These are phyloP conservation scores for Abelmoschus esculentus DNA, from an alignment of 345 rosid species.

Conservation along the genomic window DNA sequence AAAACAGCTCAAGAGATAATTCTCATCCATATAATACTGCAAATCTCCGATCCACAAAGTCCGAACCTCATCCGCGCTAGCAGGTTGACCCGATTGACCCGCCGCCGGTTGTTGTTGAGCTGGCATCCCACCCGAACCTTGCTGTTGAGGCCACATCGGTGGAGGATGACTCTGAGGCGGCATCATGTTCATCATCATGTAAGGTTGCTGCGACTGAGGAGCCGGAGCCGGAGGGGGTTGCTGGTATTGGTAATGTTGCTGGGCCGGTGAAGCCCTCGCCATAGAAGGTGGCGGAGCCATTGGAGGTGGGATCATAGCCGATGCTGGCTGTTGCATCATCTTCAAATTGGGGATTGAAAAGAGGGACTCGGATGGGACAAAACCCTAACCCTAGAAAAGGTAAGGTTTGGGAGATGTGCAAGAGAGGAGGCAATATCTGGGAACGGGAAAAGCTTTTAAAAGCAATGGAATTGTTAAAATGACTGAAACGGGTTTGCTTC, in stretches of 20 bases:
- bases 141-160: constrained; percentile 57
- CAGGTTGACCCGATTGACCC: constrained; percentile 38
- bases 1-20: constrained; percentile 46
- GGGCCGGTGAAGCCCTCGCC: constrained; percentile 10
- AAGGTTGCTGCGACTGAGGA: constrained; percentile 32
- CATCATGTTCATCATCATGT: constrained; percentile 43
- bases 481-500: neutral
- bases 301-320: constrained; percentile 28
- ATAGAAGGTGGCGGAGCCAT: constrained; percentile 9
- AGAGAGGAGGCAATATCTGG: neutral
- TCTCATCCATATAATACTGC: constrained; percentile 96
- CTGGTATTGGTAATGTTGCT: constrained; percentile 39
- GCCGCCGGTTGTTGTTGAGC: constrained; percentile 24
- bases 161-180: constrained; percentile 37
- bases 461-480: neutral
- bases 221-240: constrained; percentile 33
- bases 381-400: constrained; percentile 31
- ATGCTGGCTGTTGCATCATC: constrained; percentile 66
- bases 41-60: constrained; percentile 96
- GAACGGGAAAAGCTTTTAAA: neutral
- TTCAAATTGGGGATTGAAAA: neutral
- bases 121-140: constrained; percentile 12
- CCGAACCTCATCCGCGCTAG: constrained; percentile 61
- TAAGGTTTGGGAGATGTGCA: constrained; percentile 4
- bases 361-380: constrained; percentile 11